Evolutionary conservation across 2,329 filamentous ascomycete genomes (phyloP).

Genomic region (Fusarium pseudonygamai): DNA sequence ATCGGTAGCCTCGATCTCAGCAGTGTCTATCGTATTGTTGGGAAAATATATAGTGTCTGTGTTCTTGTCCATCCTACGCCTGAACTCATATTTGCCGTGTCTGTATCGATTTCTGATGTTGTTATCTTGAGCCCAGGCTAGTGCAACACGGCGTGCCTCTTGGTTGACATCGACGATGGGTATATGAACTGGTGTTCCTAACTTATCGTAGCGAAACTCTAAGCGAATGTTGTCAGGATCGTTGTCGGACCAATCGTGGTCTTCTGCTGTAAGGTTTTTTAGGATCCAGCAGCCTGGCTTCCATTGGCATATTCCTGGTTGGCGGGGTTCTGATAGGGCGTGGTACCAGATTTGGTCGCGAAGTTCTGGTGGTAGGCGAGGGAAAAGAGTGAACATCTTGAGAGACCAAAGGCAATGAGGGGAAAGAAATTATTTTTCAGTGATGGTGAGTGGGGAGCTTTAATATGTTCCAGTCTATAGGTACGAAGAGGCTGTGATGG

Average conservation of each 20-base stretch:
- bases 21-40: background rate
- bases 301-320: background rate
- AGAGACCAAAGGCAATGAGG: background rate
- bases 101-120: background rate
- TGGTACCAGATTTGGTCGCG: conserved; percentile 17
- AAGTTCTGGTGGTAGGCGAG: conserved; percentile 2
- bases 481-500: background rate
- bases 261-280: background rate
- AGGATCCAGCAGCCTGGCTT: conserved; percentile 7
- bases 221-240: background rate
- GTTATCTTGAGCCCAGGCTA: background rate
- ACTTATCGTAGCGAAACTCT: conserved; percentile 5
- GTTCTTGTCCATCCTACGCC: background rate
- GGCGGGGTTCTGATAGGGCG: background rate
- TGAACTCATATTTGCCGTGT: background rate
- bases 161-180: conserved; percentile 1
- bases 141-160: conserved; percentile 1
- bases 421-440: no score
- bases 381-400: conserved; percentile 7
- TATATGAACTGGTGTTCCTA: background rate
- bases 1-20: background rate
- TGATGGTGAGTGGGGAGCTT: rapidly evolving
- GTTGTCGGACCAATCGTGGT: background rate
- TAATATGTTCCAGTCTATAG: background rate
- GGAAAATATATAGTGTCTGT: conserved; percentile 19